Evolutionary conservation across 1,284 basidiomycete species (phyloP), one percentile per base, ranked within the genome.

Genomic region (Neolentinus lepideus): DNA sequence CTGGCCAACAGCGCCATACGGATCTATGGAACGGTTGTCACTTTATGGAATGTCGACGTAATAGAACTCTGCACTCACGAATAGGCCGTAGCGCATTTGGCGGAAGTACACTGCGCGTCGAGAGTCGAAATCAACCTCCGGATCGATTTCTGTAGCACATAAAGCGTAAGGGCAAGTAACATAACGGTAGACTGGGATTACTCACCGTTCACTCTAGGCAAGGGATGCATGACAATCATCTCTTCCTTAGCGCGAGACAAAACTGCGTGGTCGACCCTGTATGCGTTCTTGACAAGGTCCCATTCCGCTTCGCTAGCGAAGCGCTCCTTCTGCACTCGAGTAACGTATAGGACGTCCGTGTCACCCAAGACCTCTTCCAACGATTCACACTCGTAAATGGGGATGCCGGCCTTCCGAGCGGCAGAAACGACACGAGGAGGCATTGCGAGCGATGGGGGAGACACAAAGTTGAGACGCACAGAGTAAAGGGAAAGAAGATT

Each of bases 261-360:
- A 48, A 97, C 83, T 24, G 95, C 92, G 67, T 98, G 96, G 73
- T 99, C 92, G 59, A 99, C 85, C 46, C 94, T 79, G 70, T 97
- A 99, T 51, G 88, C 85, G 69, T 96, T 90, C 78, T 94, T 97
- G 65, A 98, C 94, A 51, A 85, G 78, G 60, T 89, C 79, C 89
- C 94, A 99, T 68, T 94, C 95, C 29, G 77, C 79, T 60, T 88
- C 83, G 64, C 72, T 87, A 59, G 80, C 77, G 71, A 99, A 98
- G 57, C 97, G 83, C 75, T 99, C 97, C 75, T 90, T 94, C 74
- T 99, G 97, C 16, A 99, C 84, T 26, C 97, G 84, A 1, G 97
- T 99, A 33, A 95, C 94, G 72, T 99, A 99, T 12, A 99, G 78
- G 25, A 99, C 97, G 66, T 99, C 97, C n/a, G 94, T 96, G 62